Evolutionary conservation across 208 protist genomes (phyloP).

Genomic region (Crithidia expoeki): DNA sequence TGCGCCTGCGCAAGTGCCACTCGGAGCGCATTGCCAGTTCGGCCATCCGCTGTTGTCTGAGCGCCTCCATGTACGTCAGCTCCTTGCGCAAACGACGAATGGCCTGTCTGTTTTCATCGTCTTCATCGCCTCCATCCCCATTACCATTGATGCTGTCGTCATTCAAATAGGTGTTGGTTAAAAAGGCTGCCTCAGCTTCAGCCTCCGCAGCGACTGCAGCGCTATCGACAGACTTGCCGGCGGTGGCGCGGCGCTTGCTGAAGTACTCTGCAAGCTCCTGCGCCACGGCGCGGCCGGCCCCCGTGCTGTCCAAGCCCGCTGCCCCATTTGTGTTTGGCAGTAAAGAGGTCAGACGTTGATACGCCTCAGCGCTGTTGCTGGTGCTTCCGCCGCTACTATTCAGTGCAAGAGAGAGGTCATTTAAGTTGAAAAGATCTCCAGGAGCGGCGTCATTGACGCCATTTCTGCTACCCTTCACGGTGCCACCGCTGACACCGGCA

Average conservation of each 20-base stretch:
- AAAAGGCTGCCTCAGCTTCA: constrained; percentile 6
- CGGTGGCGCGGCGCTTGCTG: constrained; percentile 9
- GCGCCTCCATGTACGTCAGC: constrained; percentile 56
- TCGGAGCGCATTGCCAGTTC: constrained; percentile 53
- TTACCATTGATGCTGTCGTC: background rate
- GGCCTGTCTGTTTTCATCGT: constrained; percentile 35
- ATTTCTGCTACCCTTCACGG: background rate
- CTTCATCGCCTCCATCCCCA: background rate
- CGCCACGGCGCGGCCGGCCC: constrained; percentile 2
- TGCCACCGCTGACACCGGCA: background rate
- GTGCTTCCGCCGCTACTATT: background rate
- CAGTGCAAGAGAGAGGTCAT: background rate
- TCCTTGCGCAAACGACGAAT: constrained; percentile 47
- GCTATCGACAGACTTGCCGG: background rate
- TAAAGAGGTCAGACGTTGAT: background rate
- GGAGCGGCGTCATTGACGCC: background rate
- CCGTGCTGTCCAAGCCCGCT: background rate
- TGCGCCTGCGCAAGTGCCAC: constrained; percentile 27
- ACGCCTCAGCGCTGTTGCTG: constrained; percentile 4
- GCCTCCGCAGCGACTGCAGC: constrained; percentile 8
- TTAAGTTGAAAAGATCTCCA: constrained; percentile 28
- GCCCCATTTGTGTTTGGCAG: background rate
- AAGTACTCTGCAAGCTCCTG: constrained; percentile 38
- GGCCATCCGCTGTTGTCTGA: constrained; percentile 52
- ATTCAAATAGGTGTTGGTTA: constrained; percentile 38